phyloP scores from a whole-genome alignment of 495 filamentous ascomycete genomes.

The Lentithecium fluviatile region DNA sequence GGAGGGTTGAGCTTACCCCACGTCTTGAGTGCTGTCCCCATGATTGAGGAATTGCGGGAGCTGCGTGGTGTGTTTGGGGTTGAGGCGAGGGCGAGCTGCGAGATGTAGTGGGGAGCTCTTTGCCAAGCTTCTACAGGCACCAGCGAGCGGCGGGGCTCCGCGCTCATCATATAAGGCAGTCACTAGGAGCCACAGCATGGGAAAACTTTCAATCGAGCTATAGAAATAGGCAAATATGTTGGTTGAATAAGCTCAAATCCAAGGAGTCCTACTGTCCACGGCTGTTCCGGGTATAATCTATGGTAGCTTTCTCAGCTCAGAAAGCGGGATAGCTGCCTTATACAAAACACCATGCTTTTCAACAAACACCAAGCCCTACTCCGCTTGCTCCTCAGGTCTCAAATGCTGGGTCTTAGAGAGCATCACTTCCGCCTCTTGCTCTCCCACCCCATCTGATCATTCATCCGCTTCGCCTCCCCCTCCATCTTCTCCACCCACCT shows the following conservation, averaged over 20 bases:
- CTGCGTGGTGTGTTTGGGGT: not conserved
- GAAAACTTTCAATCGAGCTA: no score
- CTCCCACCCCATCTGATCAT: constrained; percentile 52
- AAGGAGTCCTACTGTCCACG: no score
- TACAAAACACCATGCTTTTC: no score
- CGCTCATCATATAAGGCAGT: not conserved
- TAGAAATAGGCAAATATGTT: no score
- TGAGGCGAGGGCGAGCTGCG: not conserved
- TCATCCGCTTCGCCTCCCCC: constrained; percentile 85
- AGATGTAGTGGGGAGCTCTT: not conserved
- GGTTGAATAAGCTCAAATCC: no score
- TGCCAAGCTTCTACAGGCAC: constrained; percentile 2
- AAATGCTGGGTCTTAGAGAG: not conserved
- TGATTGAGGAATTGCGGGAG: constrained; percentile 10
- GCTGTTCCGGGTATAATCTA: no score
- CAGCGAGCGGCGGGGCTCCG: not conserved
- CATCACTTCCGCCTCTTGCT: not conserved
- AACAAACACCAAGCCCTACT: not conserved
- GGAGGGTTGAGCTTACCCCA: constrained; percentile 29
- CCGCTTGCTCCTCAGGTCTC: constrained; percentile 4
- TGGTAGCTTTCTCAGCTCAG: no score
- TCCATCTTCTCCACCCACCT: constrained; percentile 88
- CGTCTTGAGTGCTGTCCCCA: constrained; percentile 30
- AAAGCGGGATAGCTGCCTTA: no score
- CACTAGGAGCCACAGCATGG: not conserved